Evolutionary conservation across 176 grass and related monocot species (phyloP), one percentile per base, ranked within the genome.

Genomic region (Hsuehochloa calcarea): DNA sequence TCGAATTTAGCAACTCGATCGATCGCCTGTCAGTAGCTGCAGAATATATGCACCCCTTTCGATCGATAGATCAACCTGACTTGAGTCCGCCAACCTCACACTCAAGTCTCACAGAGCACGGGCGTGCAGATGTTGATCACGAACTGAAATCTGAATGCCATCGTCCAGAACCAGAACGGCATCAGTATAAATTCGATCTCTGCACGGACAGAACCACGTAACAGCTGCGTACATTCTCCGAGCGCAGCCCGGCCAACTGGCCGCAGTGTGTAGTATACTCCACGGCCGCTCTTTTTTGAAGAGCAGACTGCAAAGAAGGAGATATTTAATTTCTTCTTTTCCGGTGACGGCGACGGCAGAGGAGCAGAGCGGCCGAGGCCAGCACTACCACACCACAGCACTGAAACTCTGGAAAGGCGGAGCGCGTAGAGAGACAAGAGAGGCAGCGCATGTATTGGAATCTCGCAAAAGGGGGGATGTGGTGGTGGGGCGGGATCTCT

Each of bases 301-400:
- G 5, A 52, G 50, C 13, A 14, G 46, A 49, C 50, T 16, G 16
- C 16, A 19, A 17, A 19, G 11, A 13, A 46, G 49, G 49, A 41
- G 15, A 17, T 0, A 1, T 16, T 0, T 0, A 1, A 19, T 9
- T 29, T 44, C 1, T 26, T 35, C 6, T 40, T 1, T 31, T 10
- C 2, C 8, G 44, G 74, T 9, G 81, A 84, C 7, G 44, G 74
- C 16, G 73, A 84, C 46, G 44, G 37, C 75, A 58, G 46, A 73
- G 72, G 86, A 70, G 86, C 40, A 77, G 72, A 22, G 72, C 63
- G 39, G 72, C 64, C 61, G 23, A 5, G 60, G 73, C 41, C 34
- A 19, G 2, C 34, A 4, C 3, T 20, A 38, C 31, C 23, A 49
- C 20, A 68, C 79, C 22, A 81, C 69, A 59, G 17, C n/a, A 34